phyloP scores from a whole-genome alignment of 2,329 filamentous ascomycete species.

The Nannizzia gypsea region DNA sequence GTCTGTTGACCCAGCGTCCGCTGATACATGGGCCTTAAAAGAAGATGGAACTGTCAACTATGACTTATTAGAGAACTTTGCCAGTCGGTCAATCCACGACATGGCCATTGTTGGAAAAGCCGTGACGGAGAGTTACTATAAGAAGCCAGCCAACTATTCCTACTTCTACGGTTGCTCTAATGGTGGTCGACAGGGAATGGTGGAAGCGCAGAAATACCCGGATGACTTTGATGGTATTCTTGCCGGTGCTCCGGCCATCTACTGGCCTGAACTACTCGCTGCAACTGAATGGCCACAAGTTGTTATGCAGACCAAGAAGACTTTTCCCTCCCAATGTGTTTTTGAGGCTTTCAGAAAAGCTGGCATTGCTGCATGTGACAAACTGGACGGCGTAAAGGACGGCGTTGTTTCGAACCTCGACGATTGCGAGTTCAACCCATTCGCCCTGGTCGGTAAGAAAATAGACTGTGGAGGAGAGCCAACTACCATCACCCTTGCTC shows the following conservation, averaged over 20 bases:
- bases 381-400: neutral
- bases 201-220: constrained; percentile 1
- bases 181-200: constrained; percentile 5
- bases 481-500: neutral
- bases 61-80: neutral
- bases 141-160: constrained; percentile 2
- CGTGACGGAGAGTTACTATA: neutral
- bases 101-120: neutral
- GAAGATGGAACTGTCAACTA: neutral
- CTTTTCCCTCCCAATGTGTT: neutral
- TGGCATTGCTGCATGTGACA: neutral
- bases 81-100: neutral
- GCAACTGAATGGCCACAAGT: neutral
- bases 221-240: constrained; percentile 5
- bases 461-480: neutral
- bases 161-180: constrained; percentile 5
- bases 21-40: neutral
- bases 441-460: neutral
- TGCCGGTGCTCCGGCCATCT: neutral
- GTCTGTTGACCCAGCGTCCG: neutral
- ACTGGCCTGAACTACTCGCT: neutral
- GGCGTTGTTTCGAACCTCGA: neutral
- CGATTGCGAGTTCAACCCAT: neutral
- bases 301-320: neutral
- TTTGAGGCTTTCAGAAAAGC: neutral